Conservation (phyloP, 2,329 filamentous ascomycete genomes). For the Colletotrichum magnum region DNA sequence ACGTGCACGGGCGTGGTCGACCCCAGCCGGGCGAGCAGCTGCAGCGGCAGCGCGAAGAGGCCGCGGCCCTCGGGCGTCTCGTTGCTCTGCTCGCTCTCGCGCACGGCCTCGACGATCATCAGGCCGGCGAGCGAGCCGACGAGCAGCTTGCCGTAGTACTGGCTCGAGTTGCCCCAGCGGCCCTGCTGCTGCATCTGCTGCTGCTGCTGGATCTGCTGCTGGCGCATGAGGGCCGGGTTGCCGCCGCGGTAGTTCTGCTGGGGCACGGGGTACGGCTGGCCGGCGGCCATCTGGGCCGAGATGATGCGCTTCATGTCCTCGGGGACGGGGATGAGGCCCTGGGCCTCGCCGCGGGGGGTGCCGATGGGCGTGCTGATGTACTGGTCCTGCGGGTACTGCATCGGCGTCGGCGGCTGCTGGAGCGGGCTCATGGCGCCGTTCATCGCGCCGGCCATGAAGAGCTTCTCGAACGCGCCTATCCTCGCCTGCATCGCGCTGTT, state of each 20-base stretch:
- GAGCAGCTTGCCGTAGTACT: slow-evolving; percentile 85
- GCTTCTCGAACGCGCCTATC: slow-evolving; percentile 81
- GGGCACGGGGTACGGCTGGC: slow-evolving; percentile 67
- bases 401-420: slow-evolving; percentile 67
- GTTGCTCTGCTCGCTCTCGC: slow-evolving; percentile 74
- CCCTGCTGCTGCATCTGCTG: slow-evolving; percentile 64
- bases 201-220: slow-evolving; percentile 69
- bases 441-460: slow-evolving; percentile 84
- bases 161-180: slow-evolving; percentile 67
- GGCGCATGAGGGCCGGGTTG: slow-evolving; percentile 63
- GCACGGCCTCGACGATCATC: slow-evolving; percentile 89
- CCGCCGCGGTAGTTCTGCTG: slow-evolving; percentile 61
- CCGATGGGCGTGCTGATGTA: slow-evolving; percentile 62
- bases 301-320: slow-evolving; percentile 76
- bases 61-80: slow-evolving; percentile 77
- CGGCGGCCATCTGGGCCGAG: slow-evolving; percentile 68
- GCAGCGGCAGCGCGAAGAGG: slow-evolving; percentile 74
- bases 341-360: slow-evolving; percentile 57
- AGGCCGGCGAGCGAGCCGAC: slow-evolving; percentile 91
- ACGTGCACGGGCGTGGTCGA: slow-evolving; percentile 65
- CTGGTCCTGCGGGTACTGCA: slow-evolving; percentile 64
- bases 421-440: slow-evolving; percentile 69
- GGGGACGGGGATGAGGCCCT: slow-evolving; percentile 76
- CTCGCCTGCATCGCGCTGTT: slow-evolving; percentile 84
- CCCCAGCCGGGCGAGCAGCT: slow-evolving; percentile 66